These are phyloP conservation scores for Diatrype stigma DNA, from an alignment of 2,329 filamentous ascomycete genomes.

Conservation along the genomic window DNA sequence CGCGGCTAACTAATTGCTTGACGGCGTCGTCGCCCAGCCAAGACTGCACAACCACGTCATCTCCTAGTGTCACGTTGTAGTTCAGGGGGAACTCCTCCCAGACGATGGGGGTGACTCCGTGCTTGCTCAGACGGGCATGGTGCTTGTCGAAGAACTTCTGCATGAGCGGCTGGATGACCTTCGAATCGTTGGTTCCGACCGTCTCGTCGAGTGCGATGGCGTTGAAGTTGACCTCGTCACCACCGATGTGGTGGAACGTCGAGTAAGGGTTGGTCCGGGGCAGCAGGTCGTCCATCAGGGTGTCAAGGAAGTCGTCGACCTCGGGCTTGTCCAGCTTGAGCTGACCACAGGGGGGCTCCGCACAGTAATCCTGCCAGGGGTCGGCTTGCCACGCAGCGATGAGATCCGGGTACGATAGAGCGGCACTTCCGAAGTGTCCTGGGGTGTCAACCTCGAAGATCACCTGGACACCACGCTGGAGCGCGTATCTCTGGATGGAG, in stretches of 20 bases:
- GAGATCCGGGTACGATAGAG: constrained; percentile 64
- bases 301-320: constrained; percentile 69
- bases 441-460: constrained; percentile 79
- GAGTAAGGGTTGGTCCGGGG: constrained; percentile 67
- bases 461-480: constrained; percentile 64
- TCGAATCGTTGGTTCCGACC: constrained; percentile 60
- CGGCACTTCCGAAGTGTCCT: constrained; percentile 69
- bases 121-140: constrained; percentile 59
- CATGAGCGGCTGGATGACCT: constrained; percentile 68
- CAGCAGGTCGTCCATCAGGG: constrained; percentile 69
- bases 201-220: constrained; percentile 70
- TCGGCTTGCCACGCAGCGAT: constrained; percentile 59
- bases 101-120: constrained; percentile 68
- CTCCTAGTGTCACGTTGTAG: constrained; percentile 71
- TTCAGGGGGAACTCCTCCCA: constrained; percentile 84
- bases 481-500: constrained; percentile 66
- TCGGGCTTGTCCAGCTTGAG: constrained; percentile 71
- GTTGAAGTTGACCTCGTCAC: constrained; percentile 80
- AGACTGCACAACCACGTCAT: constrained; percentile 71
- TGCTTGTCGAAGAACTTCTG: constrained; percentile 72
- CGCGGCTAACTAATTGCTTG: constrained; percentile 53
- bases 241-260: constrained; percentile 78
- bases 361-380: constrained; percentile 57
- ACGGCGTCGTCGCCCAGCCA: constrained; percentile 68
- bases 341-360: constrained; percentile 62